These are phyloP conservation scores for Sarocladium oryzae DNA, from an alignment of 2,329 filamentous ascomycete species.

Conservation along the genomic window DNA sequence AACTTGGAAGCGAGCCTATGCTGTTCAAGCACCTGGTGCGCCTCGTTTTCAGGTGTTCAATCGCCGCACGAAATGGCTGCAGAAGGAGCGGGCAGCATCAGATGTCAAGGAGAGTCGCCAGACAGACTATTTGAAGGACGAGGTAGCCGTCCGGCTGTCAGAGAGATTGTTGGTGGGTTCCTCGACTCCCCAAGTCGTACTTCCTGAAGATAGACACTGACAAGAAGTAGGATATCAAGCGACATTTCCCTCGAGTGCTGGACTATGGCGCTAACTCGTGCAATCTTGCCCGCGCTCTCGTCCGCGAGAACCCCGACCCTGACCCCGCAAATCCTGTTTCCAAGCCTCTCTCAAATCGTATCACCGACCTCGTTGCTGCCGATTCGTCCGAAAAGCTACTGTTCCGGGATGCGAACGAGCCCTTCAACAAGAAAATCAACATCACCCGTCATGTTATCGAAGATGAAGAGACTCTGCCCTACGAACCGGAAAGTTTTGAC, in stretches of 20 bases:
- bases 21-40: slow-evolving; percentile 68
- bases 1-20: slow-evolving; percentile 51
- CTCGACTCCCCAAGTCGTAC: neutral
- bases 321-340: slow-evolving; percentile 48
- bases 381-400: slow-evolving; percentile 76
- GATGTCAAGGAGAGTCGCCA: slow-evolving; percentile 66
- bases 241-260: slow-evolving; percentile 74
- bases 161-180: slow-evolving; percentile 69
- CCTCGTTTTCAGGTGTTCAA: slow-evolving; percentile 90
- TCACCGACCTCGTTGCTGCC: slow-evolving; percentile 69
- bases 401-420: slow-evolving; percentile 67
- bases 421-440: slow-evolving; percentile 67
- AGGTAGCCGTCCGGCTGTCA: slow-evolving; percentile 76
- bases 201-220: slow-evolving; percentile 1
- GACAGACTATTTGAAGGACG: slow-evolving; percentile 89
- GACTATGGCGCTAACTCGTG: slow-evolving; percentile 95
- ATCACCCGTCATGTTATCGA: slow-evolving; percentile 71
- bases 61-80: slow-evolving; percentile 75
- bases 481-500: slow-evolving; percentile 71
- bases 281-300: slow-evolving; percentile 81
- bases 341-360: slow-evolving; percentile 62
- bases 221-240: slow-evolving; percentile 72
- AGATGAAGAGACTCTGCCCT: slow-evolving; percentile 70
- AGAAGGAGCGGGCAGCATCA: slow-evolving; percentile 78
- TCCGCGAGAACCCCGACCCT: slow-evolving; percentile 60